phyloP scores from a whole-genome alignment of 768 basidiomycete genomes.

The Leucocoprinus birnbaumii region DNA sequence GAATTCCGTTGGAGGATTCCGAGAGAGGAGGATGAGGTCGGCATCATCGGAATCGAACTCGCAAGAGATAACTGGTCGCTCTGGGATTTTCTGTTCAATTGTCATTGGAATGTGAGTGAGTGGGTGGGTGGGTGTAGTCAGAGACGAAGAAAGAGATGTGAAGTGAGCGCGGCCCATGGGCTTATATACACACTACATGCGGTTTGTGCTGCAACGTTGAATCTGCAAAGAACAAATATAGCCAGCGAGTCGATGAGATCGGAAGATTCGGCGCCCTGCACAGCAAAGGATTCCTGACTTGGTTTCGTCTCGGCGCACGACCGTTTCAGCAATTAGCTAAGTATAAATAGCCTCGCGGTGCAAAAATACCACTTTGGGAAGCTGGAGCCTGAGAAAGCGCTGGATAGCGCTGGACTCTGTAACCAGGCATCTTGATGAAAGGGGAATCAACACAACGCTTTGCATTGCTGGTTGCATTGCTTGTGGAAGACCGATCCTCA shows the following conservation, averaged over 20 bases:
- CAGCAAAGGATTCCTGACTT: conserved; percentile 1
- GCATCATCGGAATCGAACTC: conserved; percentile 35
- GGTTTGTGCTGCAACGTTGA: not conserved
- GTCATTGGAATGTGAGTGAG: not conserved
- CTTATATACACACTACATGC: not conserved
- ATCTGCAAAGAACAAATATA: not conserved
- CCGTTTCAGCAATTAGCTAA: not conserved
- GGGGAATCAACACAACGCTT: not conserved
- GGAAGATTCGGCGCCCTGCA: not conserved
- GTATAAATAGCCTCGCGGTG: not conserved
- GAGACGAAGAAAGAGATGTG: too few species aligned
- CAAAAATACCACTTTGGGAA: not conserved
- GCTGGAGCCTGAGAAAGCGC: too few species aligned
- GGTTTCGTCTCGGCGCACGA: not conserved
- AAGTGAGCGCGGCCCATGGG: too few species aligned
- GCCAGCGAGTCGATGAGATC: not conserved
- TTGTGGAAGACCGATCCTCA: too few species aligned
- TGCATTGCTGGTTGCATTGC: not conserved
- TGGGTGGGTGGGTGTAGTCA: not conserved
- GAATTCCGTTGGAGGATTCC: conserved; percentile 42
- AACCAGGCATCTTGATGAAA: not conserved
- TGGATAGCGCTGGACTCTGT: not conserved
- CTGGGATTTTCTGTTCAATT: not conserved
- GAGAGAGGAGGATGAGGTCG: conserved; percentile 50
- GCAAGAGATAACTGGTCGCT: not conserved